Base-by-base conservation (phyloP, 495 filamentous ascomycete genomes). In the Tuber aestivum region DNA sequence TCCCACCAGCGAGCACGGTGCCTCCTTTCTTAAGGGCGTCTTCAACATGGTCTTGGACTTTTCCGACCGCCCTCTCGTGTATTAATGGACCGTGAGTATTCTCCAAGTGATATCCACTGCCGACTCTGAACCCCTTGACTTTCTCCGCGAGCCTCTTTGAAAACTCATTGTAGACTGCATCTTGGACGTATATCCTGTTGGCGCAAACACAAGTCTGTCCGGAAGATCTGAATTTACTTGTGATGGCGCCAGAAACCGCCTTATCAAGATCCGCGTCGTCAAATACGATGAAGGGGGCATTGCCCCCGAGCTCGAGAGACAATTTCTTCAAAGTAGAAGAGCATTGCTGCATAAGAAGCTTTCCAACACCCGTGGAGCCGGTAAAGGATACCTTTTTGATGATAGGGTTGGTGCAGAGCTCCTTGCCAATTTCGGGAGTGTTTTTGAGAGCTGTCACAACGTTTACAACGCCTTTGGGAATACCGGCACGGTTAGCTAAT, bases 191-290 rank as follows among this genome's bases (percentile, higher is more conserved):
- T 82, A 96, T 90, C 32, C 93, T 88, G 84, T 96, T 97, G 41
- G 93, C 93, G 78, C 93, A 95, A 32, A 97, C 93, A 81, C 94
- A 97, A 0, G 94, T 97, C 85, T 97, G 94, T 18, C 94, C 94
- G 0, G 92, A 94, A 68, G 89, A 91, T 41, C 94, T 89, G 89
- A 97, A 97, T 84, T 97, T 97, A 82, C 87, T 90, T 40, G 89
- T 83, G 70, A 97, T 87, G 12, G 92, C 92, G 10, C 92, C 94
- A 1, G 88, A 86, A 9, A 97, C 91, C 8, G 94, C 94, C 0
- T 85, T 84, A 74, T 93, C 92, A 50, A 97, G 84, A 81, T 97
- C 92, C 44, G 94, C 92, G 80, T 97, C 94, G 74, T 96, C 92
- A 79, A 97, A 97, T 27, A 97, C 93, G 73, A 97, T 96, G 85